These are phyloP conservation scores for Verbena officinalis DNA, from an alignment of 257 asterid species.

Conservation along the genomic window DNA sequence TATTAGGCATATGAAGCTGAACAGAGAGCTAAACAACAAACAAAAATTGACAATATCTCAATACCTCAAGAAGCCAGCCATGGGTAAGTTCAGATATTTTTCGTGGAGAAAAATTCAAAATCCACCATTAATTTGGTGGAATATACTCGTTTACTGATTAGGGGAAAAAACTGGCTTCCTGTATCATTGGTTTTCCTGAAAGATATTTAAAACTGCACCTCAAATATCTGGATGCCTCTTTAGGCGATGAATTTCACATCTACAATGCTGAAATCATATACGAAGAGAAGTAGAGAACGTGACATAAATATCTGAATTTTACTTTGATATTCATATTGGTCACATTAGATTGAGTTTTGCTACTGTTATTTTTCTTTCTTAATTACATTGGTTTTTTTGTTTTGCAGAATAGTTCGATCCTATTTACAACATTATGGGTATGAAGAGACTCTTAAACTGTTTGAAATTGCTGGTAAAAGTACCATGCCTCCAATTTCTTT, in stretches of 20 bases:
- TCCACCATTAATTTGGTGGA: neutral
- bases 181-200: neutral
- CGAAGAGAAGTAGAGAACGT: conserved; percentile 13
- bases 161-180: conserved; percentile 3
- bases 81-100: conserved; percentile 58
- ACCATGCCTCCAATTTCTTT: conserved; percentile 68
- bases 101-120: conserved; percentile 3
- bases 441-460: conserved; percentile 72
- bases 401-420: conserved; percentile 78
- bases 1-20: conserved; percentile 86
- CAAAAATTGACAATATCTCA: conserved; percentile 55
- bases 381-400: conserved; percentile 27
- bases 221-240: conserved; percentile 2
- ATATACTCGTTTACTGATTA: conserved; percentile 4
- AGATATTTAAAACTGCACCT: neutral
- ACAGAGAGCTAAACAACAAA: conserved; percentile 74
- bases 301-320: conserved; percentile 2
- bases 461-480: conserved; percentile 70
- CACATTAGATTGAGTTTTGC: conserved; percentile 16
- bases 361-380: conserved; percentile 18
- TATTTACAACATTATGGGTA: conserved; percentile 95
- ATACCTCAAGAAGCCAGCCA: conserved; percentile 81
- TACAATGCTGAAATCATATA: conserved; percentile 8
- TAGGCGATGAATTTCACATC: neutral
- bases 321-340: neutral